Percentiles rank a stretch among this genome's conserved stretches.
Evolutionary conservation across 2,329 filamentous ascomycete species (phyloP).

Genomic region (Bipolaris victoriae): DNA sequence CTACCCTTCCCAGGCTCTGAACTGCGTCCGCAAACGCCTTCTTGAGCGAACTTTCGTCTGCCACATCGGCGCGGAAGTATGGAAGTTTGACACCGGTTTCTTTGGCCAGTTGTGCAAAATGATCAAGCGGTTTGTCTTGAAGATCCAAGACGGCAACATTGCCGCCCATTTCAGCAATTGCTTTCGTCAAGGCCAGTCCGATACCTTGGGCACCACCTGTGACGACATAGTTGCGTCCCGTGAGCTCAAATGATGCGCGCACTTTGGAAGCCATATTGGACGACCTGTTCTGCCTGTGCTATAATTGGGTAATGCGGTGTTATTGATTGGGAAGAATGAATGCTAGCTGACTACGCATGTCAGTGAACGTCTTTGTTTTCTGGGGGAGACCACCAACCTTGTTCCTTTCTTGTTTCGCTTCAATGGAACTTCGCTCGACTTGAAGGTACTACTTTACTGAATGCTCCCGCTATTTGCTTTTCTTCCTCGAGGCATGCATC

Average conservation of each 20-base stretch:
- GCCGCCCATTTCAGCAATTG: constrained; percentile 27
- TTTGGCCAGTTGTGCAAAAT: constrained; percentile 16
- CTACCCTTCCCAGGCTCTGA: constrained; percentile 15
- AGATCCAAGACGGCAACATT: constrained; percentile 28
- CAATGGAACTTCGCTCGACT: neutral
- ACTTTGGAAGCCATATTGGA: constrained; percentile 6
- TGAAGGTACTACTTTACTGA: neutral
- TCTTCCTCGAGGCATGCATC: neutral
- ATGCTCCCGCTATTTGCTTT: neutral
- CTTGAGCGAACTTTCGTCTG: constrained; percentile 22
- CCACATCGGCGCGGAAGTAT: constrained; percentile 26
- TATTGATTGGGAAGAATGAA: neutral
- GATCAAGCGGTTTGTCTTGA: constrained; percentile 15
- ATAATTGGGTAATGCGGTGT: neutral
- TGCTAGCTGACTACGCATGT: neutral
- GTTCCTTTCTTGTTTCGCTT: neutral
- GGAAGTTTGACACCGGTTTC: constrained; percentile 19
- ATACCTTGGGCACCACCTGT: constrained; percentile 30
- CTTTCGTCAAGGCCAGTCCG: constrained; percentile 23
- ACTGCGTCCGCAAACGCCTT: constrained; percentile 20
- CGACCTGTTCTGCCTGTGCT: neutral
- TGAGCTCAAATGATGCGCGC: constrained; percentile 22
- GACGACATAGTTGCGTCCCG: constrained; percentile 24
- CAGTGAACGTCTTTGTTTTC: neutral
- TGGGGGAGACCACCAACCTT: neutral